phyloP scores from a whole-genome alignment of 2,329 filamentous ascomycete species.

The Fusarium sp. region DNA sequence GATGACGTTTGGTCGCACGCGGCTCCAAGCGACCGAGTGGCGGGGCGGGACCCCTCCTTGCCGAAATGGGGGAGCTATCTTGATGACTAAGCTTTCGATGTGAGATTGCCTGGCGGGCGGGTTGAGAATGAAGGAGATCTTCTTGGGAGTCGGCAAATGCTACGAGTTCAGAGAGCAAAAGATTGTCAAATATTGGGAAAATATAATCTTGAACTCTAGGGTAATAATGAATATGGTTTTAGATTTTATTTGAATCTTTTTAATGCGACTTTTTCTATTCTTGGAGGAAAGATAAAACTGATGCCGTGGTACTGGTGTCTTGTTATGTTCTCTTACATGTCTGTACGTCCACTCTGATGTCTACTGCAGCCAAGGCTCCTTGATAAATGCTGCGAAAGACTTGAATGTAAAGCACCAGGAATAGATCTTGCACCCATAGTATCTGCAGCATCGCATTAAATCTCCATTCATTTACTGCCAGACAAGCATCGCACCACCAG shows the following conservation, averaged over 20 bases:
- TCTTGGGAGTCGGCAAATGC: not conserved
- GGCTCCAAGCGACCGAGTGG: slow-evolving; percentile 28
- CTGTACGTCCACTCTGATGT: not conserved
- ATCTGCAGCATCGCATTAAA: not conserved
- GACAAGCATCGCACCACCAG: not conserved
- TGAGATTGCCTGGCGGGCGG: not conserved
- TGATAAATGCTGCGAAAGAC: not conserved
- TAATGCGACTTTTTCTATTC: not conserved
- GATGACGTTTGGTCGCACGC: slow-evolving; percentile 44
- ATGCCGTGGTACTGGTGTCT: not conserved
- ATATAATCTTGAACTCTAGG: not conserved
- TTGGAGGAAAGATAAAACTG: not conserved
- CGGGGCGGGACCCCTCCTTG: slow-evolving; percentile 18
- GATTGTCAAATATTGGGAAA: not conserved
- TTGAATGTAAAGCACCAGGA: not conserved
- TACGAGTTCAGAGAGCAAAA: not conserved
- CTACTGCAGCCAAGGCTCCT: too few relatives aligned
- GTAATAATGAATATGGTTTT: not conserved
- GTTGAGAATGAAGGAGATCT: not conserved
- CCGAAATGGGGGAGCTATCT: slow-evolving; percentile 10
- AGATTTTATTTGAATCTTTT: not conserved
- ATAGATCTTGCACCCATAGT: not conserved
- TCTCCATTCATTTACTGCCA: not conserved
- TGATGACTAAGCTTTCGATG: not conserved
- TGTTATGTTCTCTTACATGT: not conserved